These are phyloP conservation scores for Saccharomycodes ludwigii DNA, from an alignment of 805 yeast genomes.

Conservation along the genomic window DNA sequence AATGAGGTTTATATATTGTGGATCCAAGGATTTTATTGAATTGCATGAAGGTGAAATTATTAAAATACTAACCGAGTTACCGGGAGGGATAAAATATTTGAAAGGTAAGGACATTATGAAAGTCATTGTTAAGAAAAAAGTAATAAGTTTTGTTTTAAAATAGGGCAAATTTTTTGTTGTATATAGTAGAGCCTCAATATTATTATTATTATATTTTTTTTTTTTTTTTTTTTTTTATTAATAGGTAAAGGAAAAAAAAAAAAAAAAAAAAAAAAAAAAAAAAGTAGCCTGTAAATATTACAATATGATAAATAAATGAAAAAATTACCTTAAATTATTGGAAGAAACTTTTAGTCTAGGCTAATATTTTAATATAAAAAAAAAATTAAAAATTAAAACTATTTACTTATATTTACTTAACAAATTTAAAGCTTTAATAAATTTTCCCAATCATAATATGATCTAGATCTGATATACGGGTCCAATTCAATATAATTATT, in stretches of 20 bases:
- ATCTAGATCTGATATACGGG: conserved; percentile 70
- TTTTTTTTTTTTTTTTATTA: no score
- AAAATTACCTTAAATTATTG: background rate
- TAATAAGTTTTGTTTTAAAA: conserved; percentile 31
- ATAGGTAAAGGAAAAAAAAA: no score
- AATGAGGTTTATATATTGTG: conserved; percentile 36
- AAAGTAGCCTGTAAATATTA: background rate
- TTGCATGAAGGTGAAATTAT: conserved; percentile 26
- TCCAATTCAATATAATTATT: conserved; percentile 60
- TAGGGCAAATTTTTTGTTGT: background rate
- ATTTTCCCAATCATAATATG: conserved; percentile 72
- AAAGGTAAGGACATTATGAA: conserved; percentile 33
- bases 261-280: conserved; percentile 2
- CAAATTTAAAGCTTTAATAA: conserved; percentile 19
- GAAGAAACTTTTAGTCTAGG: no score
- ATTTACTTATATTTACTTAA: background rate
- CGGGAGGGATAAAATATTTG: conserved; percentile 32
- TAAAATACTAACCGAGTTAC: conserved; percentile 22
- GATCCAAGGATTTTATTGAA: conserved; percentile 25
- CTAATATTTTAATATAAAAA: background rate
- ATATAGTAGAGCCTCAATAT: no score
- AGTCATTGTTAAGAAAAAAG: conserved; percentile 40
- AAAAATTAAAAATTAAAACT: background rate
- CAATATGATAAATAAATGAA: conserved; percentile 6
- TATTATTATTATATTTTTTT: no score